Conservation (phyloP, 1,139 yeast genomes). For the Diutina rugosa region DNA sequence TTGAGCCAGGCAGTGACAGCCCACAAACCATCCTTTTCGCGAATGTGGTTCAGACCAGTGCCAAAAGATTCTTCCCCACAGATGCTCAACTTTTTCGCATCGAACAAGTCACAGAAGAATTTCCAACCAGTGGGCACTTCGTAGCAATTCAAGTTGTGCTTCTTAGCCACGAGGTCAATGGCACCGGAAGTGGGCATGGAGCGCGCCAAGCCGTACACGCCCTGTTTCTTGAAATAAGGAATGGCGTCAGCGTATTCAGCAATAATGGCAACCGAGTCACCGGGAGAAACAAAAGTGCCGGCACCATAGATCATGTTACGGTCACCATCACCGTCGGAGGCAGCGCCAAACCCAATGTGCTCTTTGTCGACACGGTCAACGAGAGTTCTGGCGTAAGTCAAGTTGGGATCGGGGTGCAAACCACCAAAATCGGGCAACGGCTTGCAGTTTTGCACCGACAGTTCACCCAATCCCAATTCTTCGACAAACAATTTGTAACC, state of each 20-base stretch:
- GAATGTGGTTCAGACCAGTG: slow-evolving; percentile 92
- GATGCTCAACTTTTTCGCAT: slow-evolving; percentile 81
- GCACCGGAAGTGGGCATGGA: slow-evolving; percentile 98
- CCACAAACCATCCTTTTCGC: slow-evolving; percentile 98
- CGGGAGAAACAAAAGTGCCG: slow-evolving; percentile 92
- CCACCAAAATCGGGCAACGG: slow-evolving; percentile 95
- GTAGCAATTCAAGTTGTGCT: slow-evolving; percentile 61
- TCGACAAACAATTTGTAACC: slow-evolving; percentile 75
- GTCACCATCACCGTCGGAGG: slow-evolving; percentile 98
- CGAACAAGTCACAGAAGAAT: slow-evolving; percentile 90
- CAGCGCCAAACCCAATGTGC: slow-evolving; percentile 89
- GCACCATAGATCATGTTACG: slow-evolving; percentile 98
- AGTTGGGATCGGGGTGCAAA: slow-evolving; percentile 93
- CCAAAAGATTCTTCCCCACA: slow-evolving; percentile 99
- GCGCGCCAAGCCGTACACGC: slow-evolving; percentile 90
- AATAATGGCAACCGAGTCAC: slow-evolving; percentile 95
- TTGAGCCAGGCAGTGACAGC: slow-evolving; percentile 97
- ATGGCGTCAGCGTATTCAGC: slow-evolving; percentile 84
- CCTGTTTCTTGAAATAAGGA: slow-evolving; percentile 80
- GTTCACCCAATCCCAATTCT: slow-evolving; percentile 64
- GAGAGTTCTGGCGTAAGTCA: slow-evolving; percentile 83
- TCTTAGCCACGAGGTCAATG: slow-evolving; percentile 78
- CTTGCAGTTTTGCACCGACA: slow-evolving; percentile 61
- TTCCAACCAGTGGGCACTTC: slow-evolving; percentile 99
- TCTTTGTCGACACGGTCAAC: slow-evolving; percentile 76